These are phyloP conservation scores for Lentinus brumalis DNA, from an alignment of 768 basidiomycete genomes.

Conservation along the genomic window DNA sequence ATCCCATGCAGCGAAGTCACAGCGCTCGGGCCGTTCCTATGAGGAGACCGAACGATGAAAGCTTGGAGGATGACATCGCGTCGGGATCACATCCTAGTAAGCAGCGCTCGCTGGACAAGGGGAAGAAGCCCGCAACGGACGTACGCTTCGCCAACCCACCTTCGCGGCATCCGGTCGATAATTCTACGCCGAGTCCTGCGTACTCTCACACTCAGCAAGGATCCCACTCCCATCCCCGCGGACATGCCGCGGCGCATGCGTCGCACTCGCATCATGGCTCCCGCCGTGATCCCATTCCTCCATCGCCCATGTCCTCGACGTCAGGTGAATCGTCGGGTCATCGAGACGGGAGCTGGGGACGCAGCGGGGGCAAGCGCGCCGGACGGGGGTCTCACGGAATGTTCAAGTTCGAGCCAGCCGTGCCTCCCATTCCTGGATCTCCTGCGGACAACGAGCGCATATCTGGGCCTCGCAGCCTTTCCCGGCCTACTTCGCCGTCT, in stretches of 20 bases:
- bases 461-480: not conserved
- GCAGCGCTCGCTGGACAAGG: conserved; percentile 4
- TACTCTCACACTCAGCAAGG: conserved; percentile 4
- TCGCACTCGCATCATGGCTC: conserved; percentile 1
- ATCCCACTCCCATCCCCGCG: not conserved
- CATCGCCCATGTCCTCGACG: conserved; percentile 23
- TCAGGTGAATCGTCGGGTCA: conserved; percentile 25
- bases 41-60: conserved; percentile 1
- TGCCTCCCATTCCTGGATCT: conserved; percentile 44
- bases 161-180: conserved; percentile 19
- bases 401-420: conserved; percentile 71
- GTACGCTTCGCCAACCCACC: conserved; percentile 14
- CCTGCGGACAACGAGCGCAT: conserved; percentile 27
- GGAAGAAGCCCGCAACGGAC: conserved; percentile 8
- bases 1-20: conserved; percentile 21
- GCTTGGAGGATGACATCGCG: not conserved
- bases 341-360: conserved; percentile 55
- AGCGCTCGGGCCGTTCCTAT: conserved; percentile 21
- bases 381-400: conserved; percentile 52
- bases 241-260: not conserved
- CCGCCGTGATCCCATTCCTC: conserved; percentile 15
- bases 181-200: conserved; percentile 16
- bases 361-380: conserved; percentile 45
- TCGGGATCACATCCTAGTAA: conserved; percentile 8
- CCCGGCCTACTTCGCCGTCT: conserved; percentile 8